Percentiles rank a stretch among this genome's conserved stretches.
Evolutionary conservation across 495 filamentous ascomycete species (phyloP).

Genomic region (Aspergillus sclerotiicarbonarius): DNA sequence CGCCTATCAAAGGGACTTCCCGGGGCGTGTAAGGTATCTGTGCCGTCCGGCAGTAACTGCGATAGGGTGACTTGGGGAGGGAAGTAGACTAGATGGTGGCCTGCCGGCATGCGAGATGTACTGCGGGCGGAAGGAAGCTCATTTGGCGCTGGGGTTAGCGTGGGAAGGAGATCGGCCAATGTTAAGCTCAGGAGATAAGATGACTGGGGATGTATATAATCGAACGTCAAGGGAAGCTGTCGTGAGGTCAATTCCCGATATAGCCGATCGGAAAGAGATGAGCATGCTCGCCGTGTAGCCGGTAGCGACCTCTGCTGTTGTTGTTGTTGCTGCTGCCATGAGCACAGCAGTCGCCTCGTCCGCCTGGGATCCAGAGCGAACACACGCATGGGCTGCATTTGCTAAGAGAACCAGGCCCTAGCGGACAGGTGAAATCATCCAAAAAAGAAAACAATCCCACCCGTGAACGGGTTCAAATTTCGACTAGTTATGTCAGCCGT

Average conservation of each 20-base stretch:
- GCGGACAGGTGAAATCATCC: no score
- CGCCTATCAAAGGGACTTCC: conserved; percentile 63
- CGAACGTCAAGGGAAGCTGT: conserved; percentile 54
- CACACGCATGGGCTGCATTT: no score
- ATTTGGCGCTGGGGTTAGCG: not conserved
- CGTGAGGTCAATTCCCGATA: conserved; percentile 43
- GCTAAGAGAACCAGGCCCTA: no score
- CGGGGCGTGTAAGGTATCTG: conserved; percentile 67
- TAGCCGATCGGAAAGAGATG: conserved; percentile 30
- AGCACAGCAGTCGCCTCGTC: conserved; percentile 4
- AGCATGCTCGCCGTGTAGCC: conserved; percentile 19
- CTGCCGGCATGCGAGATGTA: conserved; percentile 43
- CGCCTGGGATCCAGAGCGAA: not conserved
- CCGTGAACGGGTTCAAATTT: not conserved
- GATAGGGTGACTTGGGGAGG: conserved; percentile 57
- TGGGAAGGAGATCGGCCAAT: conserved; percentile 58
- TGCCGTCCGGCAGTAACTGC: conserved; percentile 67
- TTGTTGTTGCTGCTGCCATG: conserved; percentile 2
- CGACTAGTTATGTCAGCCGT: conserved; percentile 5
- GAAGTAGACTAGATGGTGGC: conserved; percentile 70
- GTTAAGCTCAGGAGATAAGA: conserved; percentile 65
- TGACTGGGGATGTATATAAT: conserved; percentile 62
- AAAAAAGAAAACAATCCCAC: not conserved
- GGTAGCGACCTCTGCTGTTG: not conserved
- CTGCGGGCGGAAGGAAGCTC: conserved; percentile 35